These are phyloP conservation scores for Naganishia vishniacii DNA, from an alignment of 768 basidiomycete species.

Conservation along the genomic window DNA sequence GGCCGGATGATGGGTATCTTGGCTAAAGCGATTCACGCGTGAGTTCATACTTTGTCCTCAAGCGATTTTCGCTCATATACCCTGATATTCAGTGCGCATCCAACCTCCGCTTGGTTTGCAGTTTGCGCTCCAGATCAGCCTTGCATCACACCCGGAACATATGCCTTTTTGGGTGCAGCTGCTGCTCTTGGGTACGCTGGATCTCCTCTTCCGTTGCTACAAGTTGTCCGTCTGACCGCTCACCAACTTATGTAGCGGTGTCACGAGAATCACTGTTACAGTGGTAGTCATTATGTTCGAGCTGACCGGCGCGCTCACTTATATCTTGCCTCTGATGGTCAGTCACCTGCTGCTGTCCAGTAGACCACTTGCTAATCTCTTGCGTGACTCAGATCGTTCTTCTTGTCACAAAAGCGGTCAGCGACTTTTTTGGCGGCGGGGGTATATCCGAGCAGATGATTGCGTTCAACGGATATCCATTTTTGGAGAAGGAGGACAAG, in stretches of 20 bases:
- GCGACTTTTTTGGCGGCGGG: slow-evolving; percentile 83
- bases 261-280: slow-evolving; percentile 94
- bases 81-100: slow-evolving; percentile 61
- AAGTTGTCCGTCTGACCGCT: too few species aligned
- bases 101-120: slow-evolving; percentile 77
- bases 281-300: slow-evolving; percentile 99
- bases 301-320: slow-evolving; percentile 90
- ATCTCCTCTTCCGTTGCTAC: not conserved
- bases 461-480: slow-evolving; percentile 92
- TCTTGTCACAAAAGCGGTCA: slow-evolving; percentile 92
- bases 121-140: slow-evolving; percentile 85
- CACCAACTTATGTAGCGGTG: slow-evolving; percentile 58
- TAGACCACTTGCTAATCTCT: slow-evolving; percentile 17
- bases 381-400: slow-evolving; percentile 71
- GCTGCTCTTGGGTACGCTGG: slow-evolving; percentile 74
- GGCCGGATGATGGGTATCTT: slow-evolving; percentile 95
- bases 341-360: slow-evolving; percentile 31
- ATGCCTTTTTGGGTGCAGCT: slow-evolving; percentile 94
- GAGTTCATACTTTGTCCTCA: slow-evolving; percentile 29
- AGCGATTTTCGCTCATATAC: not conserved
- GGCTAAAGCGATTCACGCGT: slow-evolving; percentile 87
- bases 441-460: slow-evolving; percentile 98
- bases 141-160: slow-evolving; percentile 97
- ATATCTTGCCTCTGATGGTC: slow-evolving; percentile 97
- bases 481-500: slow-evolving; percentile 84